phyloP scores from a whole-genome alignment of 2,329 filamentous ascomycete species.

The Colletotrichum neosansevieriae region DNA sequence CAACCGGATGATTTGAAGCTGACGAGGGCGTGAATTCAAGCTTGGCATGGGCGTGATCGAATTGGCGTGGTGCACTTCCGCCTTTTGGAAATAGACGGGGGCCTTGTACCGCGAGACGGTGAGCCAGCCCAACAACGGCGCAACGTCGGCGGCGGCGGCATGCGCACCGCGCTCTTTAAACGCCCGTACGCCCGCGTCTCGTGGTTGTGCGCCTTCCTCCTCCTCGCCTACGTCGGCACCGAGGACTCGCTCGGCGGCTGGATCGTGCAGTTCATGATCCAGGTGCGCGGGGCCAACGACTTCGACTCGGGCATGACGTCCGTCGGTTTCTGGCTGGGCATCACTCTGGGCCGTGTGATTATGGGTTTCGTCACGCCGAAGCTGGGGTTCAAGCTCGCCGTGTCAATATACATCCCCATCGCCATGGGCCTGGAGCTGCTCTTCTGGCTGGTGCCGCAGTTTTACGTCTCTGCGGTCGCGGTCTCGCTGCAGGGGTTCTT shows the following conservation, averaged over 20 bases:
- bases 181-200: slow-evolving; percentile 64
- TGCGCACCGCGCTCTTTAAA: slow-evolving; percentile 56
- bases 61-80: slow-evolving; percentile 57
- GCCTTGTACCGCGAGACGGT: slow-evolving; percentile 61
- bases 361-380: slow-evolving; percentile 80
- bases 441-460: slow-evolving; percentile 85
- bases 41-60: slow-evolving; percentile 68
- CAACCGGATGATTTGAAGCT: neutral
- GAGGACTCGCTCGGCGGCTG: slow-evolving; percentile 84
- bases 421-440: slow-evolving; percentile 76
- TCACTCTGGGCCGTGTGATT: slow-evolving; percentile 77
- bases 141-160: slow-evolving; percentile 45
- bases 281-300: slow-evolving; percentile 73
- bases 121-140: slow-evolving; percentile 37
- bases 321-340: slow-evolving; percentile 85
- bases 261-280: slow-evolving; percentile 88
- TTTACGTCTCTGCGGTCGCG: slow-evolving; percentile 79
- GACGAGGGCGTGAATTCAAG: slow-evolving; percentile 44
- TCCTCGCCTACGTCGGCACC: slow-evolving; percentile 81
- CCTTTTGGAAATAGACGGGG: slow-evolving; percentile 72
- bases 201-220: slow-evolving; percentile 79
- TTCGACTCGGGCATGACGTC: slow-evolving; percentile 81
- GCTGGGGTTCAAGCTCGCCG: slow-evolving; percentile 76
- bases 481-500: slow-evolving; percentile 83
- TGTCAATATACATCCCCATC: slow-evolving; percentile 72